These are phyloP conservation scores for Lycium ferocissimum DNA, from an alignment of 257 asterid genomes.

Conservation along the genomic window DNA sequence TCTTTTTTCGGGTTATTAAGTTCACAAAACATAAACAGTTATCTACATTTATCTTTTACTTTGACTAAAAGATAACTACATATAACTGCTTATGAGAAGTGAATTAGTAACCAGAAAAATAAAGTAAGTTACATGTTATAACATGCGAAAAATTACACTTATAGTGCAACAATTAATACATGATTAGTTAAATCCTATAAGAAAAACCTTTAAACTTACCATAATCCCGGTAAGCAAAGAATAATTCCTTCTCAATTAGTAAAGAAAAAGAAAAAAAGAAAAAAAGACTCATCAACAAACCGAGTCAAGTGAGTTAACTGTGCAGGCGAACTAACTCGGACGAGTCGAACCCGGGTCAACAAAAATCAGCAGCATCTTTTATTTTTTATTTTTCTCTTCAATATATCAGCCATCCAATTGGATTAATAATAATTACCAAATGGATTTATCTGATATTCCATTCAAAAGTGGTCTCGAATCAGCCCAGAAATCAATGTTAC, in stretches of 20 bases:
- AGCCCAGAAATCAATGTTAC: conserved; percentile 56
- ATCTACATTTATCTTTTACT: not conserved
- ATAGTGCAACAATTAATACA: not conserved
- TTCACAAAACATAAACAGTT: not conserved
- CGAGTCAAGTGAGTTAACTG: conserved; percentile 28
- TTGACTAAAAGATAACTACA: not conserved
- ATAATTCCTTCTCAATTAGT: not conserved
- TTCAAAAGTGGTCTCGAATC: conserved; percentile 72
- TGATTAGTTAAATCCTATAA: not conserved
- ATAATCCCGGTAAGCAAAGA: not conserved
- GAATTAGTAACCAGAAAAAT: not conserved
- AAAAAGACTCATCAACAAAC: not conserved
- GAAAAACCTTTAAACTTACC: conserved; percentile 8
- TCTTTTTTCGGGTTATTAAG: not conserved
- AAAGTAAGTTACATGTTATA: not conserved
- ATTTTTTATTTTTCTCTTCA: not conserved
- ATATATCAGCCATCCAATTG: not conserved
- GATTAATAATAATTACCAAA: conserved; percentile 15
- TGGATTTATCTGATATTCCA: conserved; percentile 35
- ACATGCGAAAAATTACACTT: not conserved
- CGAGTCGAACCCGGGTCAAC: conserved; percentile 33
- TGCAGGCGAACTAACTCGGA: conserved; percentile 19
- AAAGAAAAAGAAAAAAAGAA: not conserved
- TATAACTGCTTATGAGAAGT: not conserved
- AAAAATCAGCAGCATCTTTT: not conserved